Evolutionary conservation across 345 rosid species (phyloP).

Genomic region (Ceriops tagal): DNA sequence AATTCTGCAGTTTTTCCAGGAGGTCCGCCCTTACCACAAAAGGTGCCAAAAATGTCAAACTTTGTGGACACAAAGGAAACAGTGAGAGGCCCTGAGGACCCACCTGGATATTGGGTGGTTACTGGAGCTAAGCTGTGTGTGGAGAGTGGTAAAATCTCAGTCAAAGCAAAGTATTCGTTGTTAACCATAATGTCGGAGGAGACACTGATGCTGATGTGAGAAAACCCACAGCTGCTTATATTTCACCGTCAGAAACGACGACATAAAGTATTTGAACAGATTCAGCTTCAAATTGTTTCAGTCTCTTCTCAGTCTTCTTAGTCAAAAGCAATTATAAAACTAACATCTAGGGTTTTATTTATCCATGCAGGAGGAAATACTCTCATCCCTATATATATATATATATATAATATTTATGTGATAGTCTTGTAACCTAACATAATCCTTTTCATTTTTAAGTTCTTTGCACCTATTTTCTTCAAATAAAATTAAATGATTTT

Average conservation of each 20-base stretch:
- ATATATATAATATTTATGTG: too few relatives aligned
- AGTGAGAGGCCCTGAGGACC: conserved; percentile 82
- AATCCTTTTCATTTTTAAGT: too few relatives aligned
- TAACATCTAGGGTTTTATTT: too few relatives aligned
- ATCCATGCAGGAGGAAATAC: too few relatives aligned
- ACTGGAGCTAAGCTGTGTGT: conserved; percentile 87
- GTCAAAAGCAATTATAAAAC: too few relatives aligned
- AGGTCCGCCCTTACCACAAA: conserved; percentile 59
- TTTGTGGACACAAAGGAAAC: conserved; percentile 88
- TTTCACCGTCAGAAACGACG: conserved; percentile 22
- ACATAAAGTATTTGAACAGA: conserved; percentile 9
- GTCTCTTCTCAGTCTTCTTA: too few relatives aligned
- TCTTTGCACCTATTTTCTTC: too few relatives aligned
- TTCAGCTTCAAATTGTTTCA: background rate
- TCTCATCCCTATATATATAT: too few relatives aligned
- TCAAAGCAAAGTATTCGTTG: conserved; percentile 78
- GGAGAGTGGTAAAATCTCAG: conserved; percentile 70
- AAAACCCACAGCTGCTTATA: conserved; percentile 7
- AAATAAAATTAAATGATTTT: too few relatives aligned
- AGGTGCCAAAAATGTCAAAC: conserved; percentile 58
- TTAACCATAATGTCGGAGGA: conserved; percentile 78
- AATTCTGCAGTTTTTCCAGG: conserved; percentile 87
- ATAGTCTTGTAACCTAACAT: too few relatives aligned
- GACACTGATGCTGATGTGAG: conserved; percentile 50
- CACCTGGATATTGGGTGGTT: conserved; percentile 95